Conservation (phyloP, 176 grass and related monocot species). For the Miscanthus lutarioriparius region DNA sequence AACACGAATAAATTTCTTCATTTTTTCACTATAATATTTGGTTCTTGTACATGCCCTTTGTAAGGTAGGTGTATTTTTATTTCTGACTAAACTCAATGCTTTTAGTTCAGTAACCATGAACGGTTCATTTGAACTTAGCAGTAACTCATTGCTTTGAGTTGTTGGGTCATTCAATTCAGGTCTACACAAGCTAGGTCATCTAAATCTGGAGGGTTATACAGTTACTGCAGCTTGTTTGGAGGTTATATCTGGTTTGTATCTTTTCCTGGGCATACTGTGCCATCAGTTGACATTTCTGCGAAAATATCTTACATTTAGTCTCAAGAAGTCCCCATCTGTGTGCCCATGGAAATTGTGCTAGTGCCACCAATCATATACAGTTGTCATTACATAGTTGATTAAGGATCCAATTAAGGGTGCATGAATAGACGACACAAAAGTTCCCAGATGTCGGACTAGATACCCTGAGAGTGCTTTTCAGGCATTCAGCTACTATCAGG, state of each 20-base stretch:
- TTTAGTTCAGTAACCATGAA: background rate
- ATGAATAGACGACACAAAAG: background rate
- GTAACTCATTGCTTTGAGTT: background rate
- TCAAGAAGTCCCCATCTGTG: background rate
- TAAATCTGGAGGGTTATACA: conserved; percentile 83
- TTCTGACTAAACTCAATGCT: background rate
- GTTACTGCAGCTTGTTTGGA: conserved; percentile 88
- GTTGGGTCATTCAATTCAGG: conserved; percentile 44
- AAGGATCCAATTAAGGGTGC: background rate
- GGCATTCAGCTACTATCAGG: background rate
- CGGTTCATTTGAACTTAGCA: background rate
- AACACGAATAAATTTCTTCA: conserved; percentile 18
- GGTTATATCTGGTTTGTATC: conserved; percentile 76
- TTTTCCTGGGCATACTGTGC: background rate
- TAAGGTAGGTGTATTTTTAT: background rate
- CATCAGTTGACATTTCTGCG: background rate
- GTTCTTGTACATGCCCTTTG: conserved; percentile 25
- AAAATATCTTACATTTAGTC: conserved; percentile 1
- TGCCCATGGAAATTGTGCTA: background rate
- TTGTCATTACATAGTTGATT: background rate
- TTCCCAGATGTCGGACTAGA: background rate
- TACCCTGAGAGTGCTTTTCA: conserved; percentile 16
- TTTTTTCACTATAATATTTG: conserved; percentile 1
- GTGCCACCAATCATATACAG: background rate
- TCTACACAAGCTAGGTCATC: conserved; percentile 66